These are phyloP conservation scores for Rauvolfia tetraphylla DNA, from an alignment of 257 asterid species.

Conservation along the genomic window DNA sequence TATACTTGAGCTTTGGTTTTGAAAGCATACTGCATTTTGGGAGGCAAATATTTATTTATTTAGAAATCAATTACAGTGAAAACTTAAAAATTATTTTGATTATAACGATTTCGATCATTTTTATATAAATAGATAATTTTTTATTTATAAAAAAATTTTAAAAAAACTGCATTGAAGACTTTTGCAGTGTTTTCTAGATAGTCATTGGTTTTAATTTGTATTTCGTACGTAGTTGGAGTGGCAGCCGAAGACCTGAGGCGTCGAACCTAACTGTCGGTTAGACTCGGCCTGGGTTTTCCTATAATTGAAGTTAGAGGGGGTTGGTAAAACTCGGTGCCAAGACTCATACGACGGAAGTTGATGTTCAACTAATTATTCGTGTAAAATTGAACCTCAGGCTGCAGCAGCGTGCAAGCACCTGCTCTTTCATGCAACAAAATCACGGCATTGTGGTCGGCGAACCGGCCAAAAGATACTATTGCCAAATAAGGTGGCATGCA, in stretches of 20 bases:
- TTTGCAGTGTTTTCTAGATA: not conserved
- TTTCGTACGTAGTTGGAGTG: not conserved
- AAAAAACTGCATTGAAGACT: not conserved
- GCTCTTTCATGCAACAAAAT: not conserved
- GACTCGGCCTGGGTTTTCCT: too few species aligned
- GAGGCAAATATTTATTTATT: not conserved
- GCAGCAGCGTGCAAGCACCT: too few species aligned
- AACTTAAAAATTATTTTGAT: too few species aligned
- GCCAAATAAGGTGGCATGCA: too few species aligned
- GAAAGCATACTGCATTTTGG: not conserved
- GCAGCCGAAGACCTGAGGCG: too few species aligned
- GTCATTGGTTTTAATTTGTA: not conserved
- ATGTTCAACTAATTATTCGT: not conserved
- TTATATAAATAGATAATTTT: too few species aligned
- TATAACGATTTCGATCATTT: too few species aligned
- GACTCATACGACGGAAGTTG: not conserved
- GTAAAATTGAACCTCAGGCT: not conserved
- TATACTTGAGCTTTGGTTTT: constrained; percentile 1
- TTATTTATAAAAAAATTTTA: too few species aligned
- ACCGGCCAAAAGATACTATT: constrained; percentile 6
- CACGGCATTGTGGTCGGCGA: not conserved
- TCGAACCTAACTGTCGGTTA: too few species aligned
- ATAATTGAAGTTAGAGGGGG: too few species aligned
- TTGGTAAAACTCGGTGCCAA: too few species aligned
- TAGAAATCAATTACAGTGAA: too few species aligned